Evolutionary conservation across 2,329 filamentous ascomycete genomes (phyloP), one percentile per base, ranked within the genome.

Genomic region (Talaromyces sp.): DNA sequence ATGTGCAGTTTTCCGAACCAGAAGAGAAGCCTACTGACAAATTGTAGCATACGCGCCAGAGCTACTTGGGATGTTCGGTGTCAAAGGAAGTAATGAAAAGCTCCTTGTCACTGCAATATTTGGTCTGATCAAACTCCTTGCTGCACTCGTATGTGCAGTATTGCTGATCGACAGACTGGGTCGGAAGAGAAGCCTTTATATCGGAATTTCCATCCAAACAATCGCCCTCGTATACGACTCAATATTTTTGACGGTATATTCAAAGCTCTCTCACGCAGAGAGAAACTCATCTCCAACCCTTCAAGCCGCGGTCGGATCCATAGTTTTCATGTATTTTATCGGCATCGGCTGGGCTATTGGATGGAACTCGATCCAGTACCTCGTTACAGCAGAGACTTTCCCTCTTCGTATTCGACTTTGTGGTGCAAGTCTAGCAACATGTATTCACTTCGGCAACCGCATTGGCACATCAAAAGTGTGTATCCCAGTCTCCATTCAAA

Each of bases 141-240:
- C 86, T 0, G 82, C 86, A 10, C 68, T 91, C 16, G 62, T 83
- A 27, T 91, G 87, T 68, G 87, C 88, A 0, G 77, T 91, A 47
- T 88, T 91, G 77, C 80, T 91, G 2, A 87, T 91, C 61, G 89
- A 91, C 62, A 83, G 86, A 51, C 82, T 91, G 54, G 88, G 88
- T 1, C 84, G 89, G 47, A 90, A 90, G 72, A 71, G 78, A 13
- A 71, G 79, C 1, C 70, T 82, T 6, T 69, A 73, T 37, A 71
- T 73, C n/a, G 80, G 80, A 8, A 80, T 82, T 33, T 68, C 60
- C 35, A 67, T 78, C 7, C 79, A 82, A 52, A 65, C 75, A 1
- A n/a, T 82, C 10, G 67, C 77, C n/a, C 81, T 83, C 76, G 66
- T 81, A 2, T 83, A 82, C 65, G 77, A 82, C 69, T 79, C 78